Evolutionary conservation across 202 grass and related monocot species (phyloP).

Genomic region (Miscanthus sacchariflorus): DNA sequence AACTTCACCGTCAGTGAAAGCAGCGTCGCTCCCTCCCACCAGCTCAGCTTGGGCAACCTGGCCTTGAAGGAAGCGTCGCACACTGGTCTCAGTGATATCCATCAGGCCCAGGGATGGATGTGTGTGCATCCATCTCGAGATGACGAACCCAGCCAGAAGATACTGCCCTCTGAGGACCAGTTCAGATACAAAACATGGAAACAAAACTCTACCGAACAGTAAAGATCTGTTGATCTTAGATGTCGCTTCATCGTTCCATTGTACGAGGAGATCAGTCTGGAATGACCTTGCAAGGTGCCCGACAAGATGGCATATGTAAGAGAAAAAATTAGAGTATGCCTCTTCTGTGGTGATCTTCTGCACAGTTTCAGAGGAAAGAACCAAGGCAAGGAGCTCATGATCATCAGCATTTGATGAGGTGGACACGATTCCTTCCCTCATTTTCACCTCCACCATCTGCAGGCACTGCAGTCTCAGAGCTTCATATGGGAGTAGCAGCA

Average conservation of each 20-base stretch:
- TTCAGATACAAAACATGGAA: constrained; percentile 87
- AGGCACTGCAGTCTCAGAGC: constrained; percentile 63
- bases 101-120: constrained; percentile 72
- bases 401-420: constrained; percentile 56
- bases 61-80: constrained; percentile 68
- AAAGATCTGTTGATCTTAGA: constrained; percentile 45
- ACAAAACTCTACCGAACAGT: constrained; percentile 61
- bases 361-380: constrained; percentile 69
- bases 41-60: constrained; percentile 64
- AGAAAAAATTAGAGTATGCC: constrained; percentile 63
- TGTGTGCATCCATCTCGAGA: constrained; percentile 94
- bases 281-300: constrained; percentile 68
- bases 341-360: constrained; percentile 47
- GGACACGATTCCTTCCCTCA: constrained; percentile 65
- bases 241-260: constrained; percentile 31
- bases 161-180: constrained; percentile 66
- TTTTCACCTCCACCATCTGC: constrained; percentile 66
- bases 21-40: constrained; percentile 32
- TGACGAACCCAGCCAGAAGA: constrained; percentile 74
- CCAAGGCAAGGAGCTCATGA: constrained; percentile 66
- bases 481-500: constrained; percentile 73
- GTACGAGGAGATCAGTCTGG: constrained; percentile 57
- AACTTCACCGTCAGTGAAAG: constrained; percentile 25
- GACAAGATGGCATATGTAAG: constrained; percentile 67
- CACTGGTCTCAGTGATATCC: constrained; percentile 65